Evolutionary conservation across 768 basidiomycete species (phyloP).

Genomic region (Trametes cinnabarina): DNA sequence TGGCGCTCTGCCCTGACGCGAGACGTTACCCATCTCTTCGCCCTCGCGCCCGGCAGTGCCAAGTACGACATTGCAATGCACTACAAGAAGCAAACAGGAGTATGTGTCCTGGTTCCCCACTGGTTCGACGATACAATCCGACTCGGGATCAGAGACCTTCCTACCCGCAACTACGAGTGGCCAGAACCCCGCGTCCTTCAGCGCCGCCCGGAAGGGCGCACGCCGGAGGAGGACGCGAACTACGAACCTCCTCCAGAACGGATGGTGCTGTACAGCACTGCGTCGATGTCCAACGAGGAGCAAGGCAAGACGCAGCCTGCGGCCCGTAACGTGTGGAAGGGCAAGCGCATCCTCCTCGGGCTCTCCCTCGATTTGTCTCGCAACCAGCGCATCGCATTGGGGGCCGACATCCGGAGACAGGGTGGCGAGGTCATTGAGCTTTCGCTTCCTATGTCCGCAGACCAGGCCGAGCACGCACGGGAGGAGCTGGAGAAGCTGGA

Average conservation of each 20-base stretch:
- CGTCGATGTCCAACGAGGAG: constrained; percentile 22
- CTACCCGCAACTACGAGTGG: constrained; percentile 63
- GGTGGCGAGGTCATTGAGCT: constrained; percentile 52
- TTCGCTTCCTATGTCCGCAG: constrained; percentile 20
- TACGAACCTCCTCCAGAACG: constrained; percentile 32
- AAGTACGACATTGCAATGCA: constrained; percentile 52
- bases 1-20: constrained; percentile 73
- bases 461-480: constrained; percentile 24
- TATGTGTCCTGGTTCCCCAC: constrained; percentile 79
- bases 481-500: constrained; percentile 43
- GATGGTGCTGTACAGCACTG: constrained; percentile 36
- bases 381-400: constrained; percentile 52
- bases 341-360: constrained; percentile 60
- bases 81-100: constrained; percentile 53
- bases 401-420: constrained; percentile 55
- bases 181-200: constrained; percentile 62
- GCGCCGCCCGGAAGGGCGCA: constrained; percentile 29
- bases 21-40: constrained; percentile 88
- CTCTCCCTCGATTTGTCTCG: constrained; percentile 52
- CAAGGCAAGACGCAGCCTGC: constrained; percentile 18
- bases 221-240: constrained; percentile 24
- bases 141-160: constrained; percentile 45
- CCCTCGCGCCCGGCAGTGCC: constrained; percentile 44
- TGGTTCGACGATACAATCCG: constrained; percentile 86
- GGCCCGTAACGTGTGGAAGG: constrained; percentile 51